phyloP scores from a whole-genome alignment of 345 rosid genomes.

The Aurinia saxatilis region DNA sequence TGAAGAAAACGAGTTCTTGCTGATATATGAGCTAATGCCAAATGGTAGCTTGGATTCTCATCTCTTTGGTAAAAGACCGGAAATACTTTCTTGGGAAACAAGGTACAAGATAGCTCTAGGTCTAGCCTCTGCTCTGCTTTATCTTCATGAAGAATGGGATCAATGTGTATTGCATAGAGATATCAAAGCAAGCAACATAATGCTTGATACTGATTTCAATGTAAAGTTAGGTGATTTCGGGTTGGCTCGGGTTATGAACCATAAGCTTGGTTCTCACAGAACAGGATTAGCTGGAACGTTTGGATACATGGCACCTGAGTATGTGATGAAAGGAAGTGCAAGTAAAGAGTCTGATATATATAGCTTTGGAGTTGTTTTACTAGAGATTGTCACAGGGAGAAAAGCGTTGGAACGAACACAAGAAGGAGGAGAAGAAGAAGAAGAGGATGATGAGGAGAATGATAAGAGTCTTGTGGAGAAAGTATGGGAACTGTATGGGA shows the following conservation, averaged over 20 bases:
- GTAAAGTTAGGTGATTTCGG: constrained; percentile 48
- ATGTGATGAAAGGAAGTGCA: constrained; percentile 25
- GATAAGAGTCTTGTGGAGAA: constrained; percentile 32
- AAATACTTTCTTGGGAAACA: constrained; percentile 20
- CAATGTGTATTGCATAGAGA: constrained; percentile 38
- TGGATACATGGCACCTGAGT: constrained; percentile 43
- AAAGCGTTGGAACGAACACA: constrained; percentile 14
- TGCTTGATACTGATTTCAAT: constrained; percentile 33
- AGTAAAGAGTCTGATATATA: constrained; percentile 37
- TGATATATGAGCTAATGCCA: constrained; percentile 34
- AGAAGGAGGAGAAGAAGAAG: background rate
- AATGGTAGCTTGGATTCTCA: constrained; percentile 34
- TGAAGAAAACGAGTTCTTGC: constrained; percentile 27
- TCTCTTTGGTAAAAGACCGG: constrained; percentile 15
- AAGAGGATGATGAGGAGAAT: background rate
- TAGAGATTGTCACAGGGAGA: constrained; percentile 37
- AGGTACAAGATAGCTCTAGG: constrained; percentile 29
- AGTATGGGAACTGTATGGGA: constrained; percentile 38
- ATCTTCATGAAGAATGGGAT: constrained; percentile 43
- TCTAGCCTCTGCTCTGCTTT: constrained; percentile 31
- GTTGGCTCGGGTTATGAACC: constrained; percentile 32
- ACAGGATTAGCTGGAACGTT: constrained; percentile 38
- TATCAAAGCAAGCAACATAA: constrained; percentile 33
- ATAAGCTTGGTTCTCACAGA: constrained; percentile 31
- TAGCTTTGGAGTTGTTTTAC: constrained; percentile 35